Percentiles rank a stretch among this genome's conserved stretches.
Conservation (phyloP, 2,329 filamentous ascomycete genomes). For the Chaetomium globosum region DNA sequence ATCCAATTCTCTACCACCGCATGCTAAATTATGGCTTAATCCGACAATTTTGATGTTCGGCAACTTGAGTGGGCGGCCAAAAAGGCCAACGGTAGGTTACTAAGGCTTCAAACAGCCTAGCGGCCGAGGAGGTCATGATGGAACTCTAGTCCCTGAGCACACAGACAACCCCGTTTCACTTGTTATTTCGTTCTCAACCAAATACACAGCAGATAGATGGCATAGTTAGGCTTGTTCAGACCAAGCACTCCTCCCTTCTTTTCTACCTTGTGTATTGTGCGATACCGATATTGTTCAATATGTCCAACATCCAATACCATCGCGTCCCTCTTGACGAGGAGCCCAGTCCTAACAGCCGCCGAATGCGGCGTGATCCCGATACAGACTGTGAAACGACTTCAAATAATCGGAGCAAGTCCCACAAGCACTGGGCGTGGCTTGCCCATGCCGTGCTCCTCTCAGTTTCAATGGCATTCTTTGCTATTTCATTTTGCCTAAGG, state of each 20-base stretch:
- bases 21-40: background rate
- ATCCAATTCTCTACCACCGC: background rate
- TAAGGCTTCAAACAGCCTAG: background rate
- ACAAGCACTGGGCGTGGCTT: background rate
- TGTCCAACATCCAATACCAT: background rate
- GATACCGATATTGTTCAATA: background rate
- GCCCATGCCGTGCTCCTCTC: constrained; percentile 3
- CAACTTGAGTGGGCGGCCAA: background rate
- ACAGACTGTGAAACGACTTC: background rate
- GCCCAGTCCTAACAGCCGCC: background rate
- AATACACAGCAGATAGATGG: background rate
- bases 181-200: background rate
- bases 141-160: background rate
- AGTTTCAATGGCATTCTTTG: background rate
- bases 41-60: background rate
- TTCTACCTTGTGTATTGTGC: background rate
- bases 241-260: background rate
- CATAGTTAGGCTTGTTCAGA: background rate
- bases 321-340: background rate
- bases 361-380: background rate
- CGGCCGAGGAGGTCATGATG: background rate
- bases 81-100: background rate
- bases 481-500: background rate
- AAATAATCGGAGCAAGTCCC: background rate
- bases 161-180: background rate